Evolutionary conservation across 441 rosid genomes (phyloP), one percentile per base, ranked within the genome.

Genomic region (Biscutella laevigata): DNA sequence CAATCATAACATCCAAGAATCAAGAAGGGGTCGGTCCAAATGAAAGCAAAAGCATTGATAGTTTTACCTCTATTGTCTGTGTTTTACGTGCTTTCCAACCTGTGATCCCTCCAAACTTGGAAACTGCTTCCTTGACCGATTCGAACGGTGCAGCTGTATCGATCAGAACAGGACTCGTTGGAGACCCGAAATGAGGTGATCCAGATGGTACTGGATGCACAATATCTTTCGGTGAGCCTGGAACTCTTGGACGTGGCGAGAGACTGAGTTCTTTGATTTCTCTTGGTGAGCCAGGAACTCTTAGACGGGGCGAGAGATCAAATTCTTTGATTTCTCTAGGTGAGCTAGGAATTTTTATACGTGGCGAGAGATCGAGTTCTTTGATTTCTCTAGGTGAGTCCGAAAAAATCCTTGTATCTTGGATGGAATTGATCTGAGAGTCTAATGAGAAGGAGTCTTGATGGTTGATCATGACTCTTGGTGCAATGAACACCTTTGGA

Each of bases 1-100:
- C 11, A 38, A 57, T 44, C 28, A 49, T 21, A 19, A 49, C 37
- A 28, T 15, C 7, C 2, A 34, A 40, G 2, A 30, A 9, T 11
- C 21, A 24, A 13, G 12, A 14, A 17, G 1, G 1, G 2, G 5
- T 14, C 17, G 9, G 22, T 43, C 4, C 13, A 34, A 34, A 13
- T 34, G 4, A 9, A 32, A 35, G 7, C 7, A 43, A 46, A 28
- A 40, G 13, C 4, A n/a, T 14, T 36, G 6, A 4, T 8, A n/a
- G n/a, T 55, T 6, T 10, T 74, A 87, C 96, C 98, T 87, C 92
- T 53, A 85, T 78, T 27, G 85, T 78, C 49, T 83, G 78, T 54
- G 82, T 53, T 72, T 68, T 82, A 57, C 85, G 94, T 32, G 95
- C 98, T 78, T 87, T 90, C 98, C 98, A 90, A 61, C 87, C 98